Base-by-base conservation (phyloP, 257 asterid species). In the Solanum sitiens region DNA sequence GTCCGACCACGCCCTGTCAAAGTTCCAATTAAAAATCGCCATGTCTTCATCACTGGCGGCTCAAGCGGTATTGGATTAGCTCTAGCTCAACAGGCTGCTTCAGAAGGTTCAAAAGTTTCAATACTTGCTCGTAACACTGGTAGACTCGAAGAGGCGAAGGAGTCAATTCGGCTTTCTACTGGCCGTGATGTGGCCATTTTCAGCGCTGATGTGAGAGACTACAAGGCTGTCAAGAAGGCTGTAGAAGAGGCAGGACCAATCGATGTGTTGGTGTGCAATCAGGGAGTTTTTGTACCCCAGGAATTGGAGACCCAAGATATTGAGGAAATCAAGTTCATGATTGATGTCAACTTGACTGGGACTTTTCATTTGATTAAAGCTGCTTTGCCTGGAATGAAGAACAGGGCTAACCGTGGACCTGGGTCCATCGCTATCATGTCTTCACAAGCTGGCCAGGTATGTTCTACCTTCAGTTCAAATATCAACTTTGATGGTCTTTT, bases 11-110 rank as follows among this genome's bases (percentile, higher is more conserved):
- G 87, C 27, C 91, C 98, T 75, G 88, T 88, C 84, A 90, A 90
- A 73, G 21, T 97, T 89, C 94, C 98, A 70, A 88, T 97, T 90
- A 97, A 96, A 88, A 93, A 93, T 90, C 98, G 98, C 90, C 98
- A 95, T 92, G 95, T 97, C 25, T 91, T 97, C 94, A 96, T 97
- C 92, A 92, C 99, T 72, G 99, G 99, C 35, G 99, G 99, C 75
- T 97, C 99, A 88, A 97, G 99, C 88, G 99, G 99, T 86, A 96
- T 97, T 90, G 99, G 99, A 82, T 92, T 97, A 68, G 96, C 99
- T 23, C 91, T 97, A 13, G 99, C 98, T 18, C 96, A 91, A 87
- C 93, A 90, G 80, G 96, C 98, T 90, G 95, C 95, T 27, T 91
- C 87, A 2, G 87, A 79, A 1, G 98, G 99, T 44, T 97, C 99